Evolutionary conservation across 1,139 yeast genomes (phyloP).

Genomic region (Lodderomyces beijingensis): DNA sequence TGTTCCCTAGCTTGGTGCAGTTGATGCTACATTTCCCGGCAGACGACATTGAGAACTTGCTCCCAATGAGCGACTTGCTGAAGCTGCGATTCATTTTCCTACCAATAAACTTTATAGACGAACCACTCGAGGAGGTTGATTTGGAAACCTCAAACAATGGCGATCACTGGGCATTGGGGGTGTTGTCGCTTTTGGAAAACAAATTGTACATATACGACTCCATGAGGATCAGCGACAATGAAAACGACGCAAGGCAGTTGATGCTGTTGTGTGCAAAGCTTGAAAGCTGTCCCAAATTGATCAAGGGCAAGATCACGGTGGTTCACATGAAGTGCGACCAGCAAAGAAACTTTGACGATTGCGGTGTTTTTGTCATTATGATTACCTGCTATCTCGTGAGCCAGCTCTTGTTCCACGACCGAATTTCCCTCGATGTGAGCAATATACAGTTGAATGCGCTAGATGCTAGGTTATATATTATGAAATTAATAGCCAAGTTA

Average conservation of each 20-base stretch:
- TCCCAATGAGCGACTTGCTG: slow-evolving; percentile 31
- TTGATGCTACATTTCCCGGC: slow-evolving; percentile 35
- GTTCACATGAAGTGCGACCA: slow-evolving; percentile 35
- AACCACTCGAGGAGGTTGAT: slow-evolving; percentile 15
- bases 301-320: slow-evolving; percentile 18
- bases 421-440: slow-evolving; percentile 23
- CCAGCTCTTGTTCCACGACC: slow-evolving; percentile 18
- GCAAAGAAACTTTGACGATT: slow-evolving; percentile 44
- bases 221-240: slow-evolving; percentile 24
- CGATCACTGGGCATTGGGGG: slow-evolving; percentile 43
- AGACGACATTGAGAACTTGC: slow-evolving; percentile 22
- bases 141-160: slow-evolving; percentile 34
- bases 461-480: slow-evolving; percentile 25
- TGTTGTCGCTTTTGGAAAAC: slow-evolving; percentile 28
- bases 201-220: slow-evolving; percentile 38
- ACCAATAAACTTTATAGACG: slow-evolving; percentile 39
- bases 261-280: slow-evolving; percentile 22
- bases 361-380: slow-evolving; percentile 44
- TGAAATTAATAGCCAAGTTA: slow-evolving; percentile 14
- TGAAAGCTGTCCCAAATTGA: slow-evolving; percentile 18
- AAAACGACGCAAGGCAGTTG: slow-evolving; percentile 15
- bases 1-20: slow-evolving; percentile 39
- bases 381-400: slow-evolving; percentile 32
- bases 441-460: slow-evolving; percentile 27
- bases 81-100: slow-evolving; percentile 34